Conservation (phyloP, 2,329 filamentous ascomycete genomes). For the Botryotinia globosa region DNA sequence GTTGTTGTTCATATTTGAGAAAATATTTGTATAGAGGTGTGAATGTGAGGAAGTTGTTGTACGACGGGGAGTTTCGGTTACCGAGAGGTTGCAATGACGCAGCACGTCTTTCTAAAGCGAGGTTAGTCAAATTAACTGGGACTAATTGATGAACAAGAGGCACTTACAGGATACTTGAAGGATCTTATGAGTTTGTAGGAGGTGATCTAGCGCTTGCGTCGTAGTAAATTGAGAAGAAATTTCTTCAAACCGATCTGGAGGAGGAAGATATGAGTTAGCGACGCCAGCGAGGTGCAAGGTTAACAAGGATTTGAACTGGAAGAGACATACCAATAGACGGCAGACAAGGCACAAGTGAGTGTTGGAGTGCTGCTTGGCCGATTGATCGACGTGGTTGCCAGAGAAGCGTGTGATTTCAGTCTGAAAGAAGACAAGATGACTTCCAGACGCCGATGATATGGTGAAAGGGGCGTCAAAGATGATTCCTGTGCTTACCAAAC, state of each 20-base stretch:
- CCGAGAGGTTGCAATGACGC: neutral
- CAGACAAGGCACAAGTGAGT: fast-evolving
- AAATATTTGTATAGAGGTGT: no score
- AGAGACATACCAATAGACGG: neutral
- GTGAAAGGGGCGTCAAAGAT: neutral
- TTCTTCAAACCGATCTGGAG: neutral
- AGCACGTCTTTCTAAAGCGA: neutral
- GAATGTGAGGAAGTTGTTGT: neutral
- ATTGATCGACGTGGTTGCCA: no score
- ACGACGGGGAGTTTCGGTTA: neutral
- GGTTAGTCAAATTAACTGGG: neutral
- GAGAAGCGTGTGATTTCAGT: neutral
- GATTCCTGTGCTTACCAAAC: neutral
- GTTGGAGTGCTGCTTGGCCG: neutral
- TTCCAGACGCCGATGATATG: neutral
- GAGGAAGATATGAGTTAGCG: neutral
- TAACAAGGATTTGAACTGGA: no score
- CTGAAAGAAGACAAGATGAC: neutral
- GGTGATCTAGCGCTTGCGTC: neutral
- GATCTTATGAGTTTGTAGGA: no score
- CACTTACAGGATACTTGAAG: neutral
- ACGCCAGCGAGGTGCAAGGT: neutral
- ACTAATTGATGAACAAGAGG: neutral
- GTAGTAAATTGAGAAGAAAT: neutral
- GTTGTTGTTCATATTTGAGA: neutral